Percentiles rank a stretch among this genome's conserved stretches.
Evolutionary conservation across 73 alveolate genomes (phyloP).

Genomic region (Tetrahymena malaccensis): DNA sequence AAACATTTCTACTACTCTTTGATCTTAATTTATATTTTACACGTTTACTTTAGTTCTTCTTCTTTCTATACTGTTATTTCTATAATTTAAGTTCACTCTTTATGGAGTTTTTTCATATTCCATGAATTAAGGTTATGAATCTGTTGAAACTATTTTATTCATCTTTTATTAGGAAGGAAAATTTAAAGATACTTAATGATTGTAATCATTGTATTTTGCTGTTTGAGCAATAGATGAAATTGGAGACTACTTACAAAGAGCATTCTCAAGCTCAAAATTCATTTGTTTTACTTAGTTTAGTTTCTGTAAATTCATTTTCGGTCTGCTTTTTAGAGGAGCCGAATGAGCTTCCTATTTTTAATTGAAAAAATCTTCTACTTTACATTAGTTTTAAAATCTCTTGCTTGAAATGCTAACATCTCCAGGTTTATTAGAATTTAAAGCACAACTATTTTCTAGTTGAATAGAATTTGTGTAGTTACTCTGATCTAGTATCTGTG

Average conservation of each 20-base stretch:
- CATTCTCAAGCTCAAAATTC: background rate
- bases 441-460: background rate
- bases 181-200: background rate
- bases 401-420: background rate
- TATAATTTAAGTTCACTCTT: background rate
- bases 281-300: background rate
- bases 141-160: background rate
- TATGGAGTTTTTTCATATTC: background rate
- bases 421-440: background rate
- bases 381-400: background rate
- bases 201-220: background rate
- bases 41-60: background rate
- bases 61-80: background rate
- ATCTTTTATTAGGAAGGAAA: background rate
- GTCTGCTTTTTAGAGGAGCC: background rate
- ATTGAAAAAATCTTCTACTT: background rate
- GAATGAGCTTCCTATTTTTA: background rate
- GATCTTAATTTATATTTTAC: background rate
- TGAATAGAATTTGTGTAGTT: background rate
- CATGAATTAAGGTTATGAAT: background rate
- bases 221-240: background rate
- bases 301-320: background rate
- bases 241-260: background rate
- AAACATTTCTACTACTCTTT: background rate
- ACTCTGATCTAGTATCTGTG: background rate